Evolutionary conservation across 78 protist genomes (phyloP).

Genomic region (Pigoraptor vietnamica): DNA sequence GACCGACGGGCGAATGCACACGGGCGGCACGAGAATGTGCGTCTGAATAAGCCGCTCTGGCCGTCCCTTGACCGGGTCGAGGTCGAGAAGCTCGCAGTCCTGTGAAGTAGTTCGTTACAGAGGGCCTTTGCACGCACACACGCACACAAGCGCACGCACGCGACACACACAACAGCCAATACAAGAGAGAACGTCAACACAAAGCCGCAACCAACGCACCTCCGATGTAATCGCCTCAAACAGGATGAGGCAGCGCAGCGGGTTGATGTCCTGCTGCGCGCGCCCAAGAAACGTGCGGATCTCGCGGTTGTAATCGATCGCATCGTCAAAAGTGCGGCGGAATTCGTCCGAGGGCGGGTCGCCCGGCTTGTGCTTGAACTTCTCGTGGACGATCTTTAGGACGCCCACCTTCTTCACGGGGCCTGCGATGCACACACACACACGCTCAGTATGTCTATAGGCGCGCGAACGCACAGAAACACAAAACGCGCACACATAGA

Average conservation of each 20-base stretch:
- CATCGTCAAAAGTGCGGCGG: not conserved
- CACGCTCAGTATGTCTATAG: no score
- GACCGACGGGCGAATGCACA: slow-evolving; percentile 93
- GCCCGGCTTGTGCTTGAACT: slow-evolving; percentile 2
- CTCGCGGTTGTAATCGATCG: not conserved
- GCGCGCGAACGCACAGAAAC: no score
- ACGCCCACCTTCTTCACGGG: slow-evolving; percentile 73
- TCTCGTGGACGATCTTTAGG: slow-evolving; percentile 76
- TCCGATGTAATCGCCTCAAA: slow-evolving; percentile 60
- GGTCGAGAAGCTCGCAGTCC: slow-evolving; percentile 73
- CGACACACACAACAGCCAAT: not conserved
- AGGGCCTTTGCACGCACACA: no score
- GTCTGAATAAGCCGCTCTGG: slow-evolving; percentile 79
- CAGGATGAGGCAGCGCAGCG: slow-evolving; percentile 62
- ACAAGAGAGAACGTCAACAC: not conserved
- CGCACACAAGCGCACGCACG: not conserved
- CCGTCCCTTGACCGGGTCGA: slow-evolving; percentile 65
- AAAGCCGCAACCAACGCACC: no score
- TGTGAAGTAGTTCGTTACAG: no score
- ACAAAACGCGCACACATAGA: no score
- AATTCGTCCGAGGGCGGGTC: not conserved
- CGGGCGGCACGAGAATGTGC: slow-evolving; percentile 90
- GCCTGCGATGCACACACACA: no score
- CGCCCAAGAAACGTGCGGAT: not conserved
- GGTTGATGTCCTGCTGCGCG: slow-evolving; percentile 84